Conservation (phyloP, 2,329 filamentous ascomycete species). For the Fusarium falciforme region DNA sequence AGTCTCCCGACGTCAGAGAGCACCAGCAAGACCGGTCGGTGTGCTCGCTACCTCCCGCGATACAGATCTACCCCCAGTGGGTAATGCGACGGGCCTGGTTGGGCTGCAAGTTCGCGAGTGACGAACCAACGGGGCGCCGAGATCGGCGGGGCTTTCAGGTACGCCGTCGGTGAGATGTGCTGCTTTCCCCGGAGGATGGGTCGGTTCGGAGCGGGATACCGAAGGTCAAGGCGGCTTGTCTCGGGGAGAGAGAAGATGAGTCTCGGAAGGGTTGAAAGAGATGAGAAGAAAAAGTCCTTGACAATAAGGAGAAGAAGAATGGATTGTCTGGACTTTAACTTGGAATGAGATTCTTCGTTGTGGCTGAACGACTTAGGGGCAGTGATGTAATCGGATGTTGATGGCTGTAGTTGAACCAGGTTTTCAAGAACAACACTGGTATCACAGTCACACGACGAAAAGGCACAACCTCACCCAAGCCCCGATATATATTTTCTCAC, state of each 20-base stretch:
- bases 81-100: constrained; percentile 34
- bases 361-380: background rate
- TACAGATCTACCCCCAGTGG: constrained; percentile 9
- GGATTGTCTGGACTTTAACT: background rate
- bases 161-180: background rate
- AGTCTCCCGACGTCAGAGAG: background rate
- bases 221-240: constrained; percentile 26
- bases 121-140: constrained; percentile 14
- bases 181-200: background rate
- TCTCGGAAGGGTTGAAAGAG: background rate
- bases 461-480: background rate
- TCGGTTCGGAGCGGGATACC: constrained; percentile 23
- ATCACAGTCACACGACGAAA: background rate
- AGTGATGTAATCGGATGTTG: background rate
- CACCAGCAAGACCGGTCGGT: background rate
- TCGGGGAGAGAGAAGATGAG: background rate
- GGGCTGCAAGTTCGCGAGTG: background rate
- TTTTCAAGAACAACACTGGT: background rate
- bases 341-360: background rate
- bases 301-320: background rate
- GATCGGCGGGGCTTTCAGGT: constrained; percentile 13
- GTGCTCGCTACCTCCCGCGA: constrained; percentile 7
- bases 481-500: background rate
- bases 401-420: background rate
- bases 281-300: background rate